phyloP scores from a whole-genome alignment of 495 filamentous ascomycete genomes.

The Umbilicaria muhlenbergii region DNA sequence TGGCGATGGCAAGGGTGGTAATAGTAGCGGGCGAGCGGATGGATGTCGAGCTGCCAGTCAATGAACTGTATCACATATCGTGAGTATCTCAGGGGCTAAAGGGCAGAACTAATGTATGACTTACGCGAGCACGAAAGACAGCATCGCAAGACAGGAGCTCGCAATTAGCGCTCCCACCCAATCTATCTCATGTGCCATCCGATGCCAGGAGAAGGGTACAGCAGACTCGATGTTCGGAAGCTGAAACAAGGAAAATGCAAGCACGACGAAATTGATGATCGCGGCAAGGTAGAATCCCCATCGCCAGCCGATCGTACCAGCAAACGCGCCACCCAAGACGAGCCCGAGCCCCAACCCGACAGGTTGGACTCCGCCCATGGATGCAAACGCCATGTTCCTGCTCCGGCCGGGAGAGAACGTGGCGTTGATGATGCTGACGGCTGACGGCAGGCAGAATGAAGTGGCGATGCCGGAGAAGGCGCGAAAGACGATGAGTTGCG shows the following conservation, averaged over 20 bases:
- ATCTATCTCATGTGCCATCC: slow-evolving; percentile 26
- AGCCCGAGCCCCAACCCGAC: slow-evolving; percentile 30
- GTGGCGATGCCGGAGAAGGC: slow-evolving; percentile 32
- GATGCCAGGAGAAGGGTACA: slow-evolving; percentile 3
- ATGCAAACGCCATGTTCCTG: slow-evolving; percentile 31
- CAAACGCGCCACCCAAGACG: slow-evolving; percentile 28
- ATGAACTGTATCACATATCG: slow-evolving; percentile 12
- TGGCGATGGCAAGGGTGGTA: slow-evolving; percentile 20
- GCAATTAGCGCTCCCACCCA: slow-evolving; percentile 28
- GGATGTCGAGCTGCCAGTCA: slow-evolving; percentile 18
- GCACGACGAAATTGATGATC: slow-evolving; percentile 20
- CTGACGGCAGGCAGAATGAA: slow-evolving; percentile 33
- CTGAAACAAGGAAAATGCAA: slow-evolving; percentile 20
- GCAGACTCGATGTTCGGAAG: slow-evolving; percentile 14
- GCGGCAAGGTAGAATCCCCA: slow-evolving; percentile 28
- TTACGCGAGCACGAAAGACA: slow-evolving; percentile 30
- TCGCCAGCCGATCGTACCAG: slow-evolving; percentile 31
- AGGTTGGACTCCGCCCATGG: slow-evolving; percentile 28
- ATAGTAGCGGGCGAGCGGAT: slow-evolving; percentile 19
- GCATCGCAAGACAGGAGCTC: slow-evolving; percentile 20
- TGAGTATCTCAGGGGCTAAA: neutral
- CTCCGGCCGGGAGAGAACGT: slow-evolving; percentile 22
- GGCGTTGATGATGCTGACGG: slow-evolving; percentile 30
- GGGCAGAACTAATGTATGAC: slow-evolving; percentile 1
- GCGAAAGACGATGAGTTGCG: slow-evolving; percentile 37